Evolutionary conservation across 345 rosid genomes (phyloP).

Genomic region (Eucalyptus tenuipes): DNA sequence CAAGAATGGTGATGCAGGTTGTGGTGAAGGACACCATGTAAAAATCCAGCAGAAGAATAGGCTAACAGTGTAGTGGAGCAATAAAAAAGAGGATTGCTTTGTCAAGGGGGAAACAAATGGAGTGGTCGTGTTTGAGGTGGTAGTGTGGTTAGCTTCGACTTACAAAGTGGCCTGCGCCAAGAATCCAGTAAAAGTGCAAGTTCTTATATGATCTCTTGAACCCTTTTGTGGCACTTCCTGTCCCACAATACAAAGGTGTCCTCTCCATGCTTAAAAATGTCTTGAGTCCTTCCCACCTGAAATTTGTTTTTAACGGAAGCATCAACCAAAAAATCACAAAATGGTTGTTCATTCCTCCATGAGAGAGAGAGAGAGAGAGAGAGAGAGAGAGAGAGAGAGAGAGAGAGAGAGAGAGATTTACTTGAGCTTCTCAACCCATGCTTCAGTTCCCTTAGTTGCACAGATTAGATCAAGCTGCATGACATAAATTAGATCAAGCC

Average conservation of each 20-base stretch:
- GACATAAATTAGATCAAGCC: constrained; percentile 53
- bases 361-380: not conserved
- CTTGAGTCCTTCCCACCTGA: constrained; percentile 67
- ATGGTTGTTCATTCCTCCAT: not conserved
- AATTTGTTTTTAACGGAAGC: constrained; percentile 38
- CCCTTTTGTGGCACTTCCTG: constrained; percentile 46
- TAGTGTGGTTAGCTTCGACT: constrained; percentile 22
- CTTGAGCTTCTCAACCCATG: constrained; percentile 91
- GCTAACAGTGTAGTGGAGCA: not conserved
- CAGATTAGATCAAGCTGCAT: constrained; percentile 86
- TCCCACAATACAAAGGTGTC: constrained; percentile 44
- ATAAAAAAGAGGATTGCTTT: not conserved
- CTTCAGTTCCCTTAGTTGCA: constrained; percentile 76
- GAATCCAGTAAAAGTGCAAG: constrained; percentile 82
- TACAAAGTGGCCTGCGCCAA: constrained; percentile 97
- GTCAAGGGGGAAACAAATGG: not conserved
- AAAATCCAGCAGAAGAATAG: not conserved
- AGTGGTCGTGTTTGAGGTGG: not conserved
- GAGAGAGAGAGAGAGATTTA: not conserved
- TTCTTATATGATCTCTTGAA: constrained; percentile 67
- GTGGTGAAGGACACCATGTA: not conserved
- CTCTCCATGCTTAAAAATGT: constrained; percentile 31
- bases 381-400: not conserved
- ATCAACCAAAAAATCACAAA: constrained; percentile 32
- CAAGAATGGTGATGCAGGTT: not conserved